Base-by-base conservation (phyloP, 225 moss, liverwort and hornwort species). In the Pseudisothecium myosuroides region DNA sequence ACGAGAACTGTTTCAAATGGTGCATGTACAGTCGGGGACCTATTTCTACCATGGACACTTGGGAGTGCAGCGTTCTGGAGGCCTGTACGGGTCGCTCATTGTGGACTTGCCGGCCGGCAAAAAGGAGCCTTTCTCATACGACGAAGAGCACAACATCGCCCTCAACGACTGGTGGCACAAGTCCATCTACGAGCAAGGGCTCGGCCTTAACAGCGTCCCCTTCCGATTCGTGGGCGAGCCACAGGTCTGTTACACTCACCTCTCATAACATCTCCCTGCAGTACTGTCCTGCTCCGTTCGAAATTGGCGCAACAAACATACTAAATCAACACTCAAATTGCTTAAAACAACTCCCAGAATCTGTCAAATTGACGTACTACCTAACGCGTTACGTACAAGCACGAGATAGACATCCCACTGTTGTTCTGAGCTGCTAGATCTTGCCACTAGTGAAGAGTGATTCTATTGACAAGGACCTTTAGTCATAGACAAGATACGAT, bases 41-140 rank as follows among this genome's bases (percentile, higher is more conserved):
- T 95, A 90, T 82, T 93, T 95, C 89, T 95, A 94, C 90, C 95
- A 95, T n/a, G 95, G 95, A 3, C 94, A 95, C 78, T 84, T 91
- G 11, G 95, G 95, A 72, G 73, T 91, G 89, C 95, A 95, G 54
- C 91, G 95, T 45, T 80, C 93, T 6, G 92, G 86, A 45, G 95
- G 95, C 3, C 86, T 95, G 41, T 93, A 89, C 54, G 95, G 95
- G 7, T 90, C 94, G 19, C 90, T 94, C 54, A 92, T 93, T 15
- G 93, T 94, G 22, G 67, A 88, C 28, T 86, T 93, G 19, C 89
- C 90, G 7, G 31, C 64, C 9, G 78, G 66, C n/a, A 85, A 87
- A 19, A 59, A 12, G 43, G 95, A 94, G 86, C 95, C 94, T 21
- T 94, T 92, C 84, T 37, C 80, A 11, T 95, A 94, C 85, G 84